Evolutionary conservation across 345 rosid genomes (phyloP), one percentile per base, ranked within the genome.

Genomic region (Passiflora organensis): DNA sequence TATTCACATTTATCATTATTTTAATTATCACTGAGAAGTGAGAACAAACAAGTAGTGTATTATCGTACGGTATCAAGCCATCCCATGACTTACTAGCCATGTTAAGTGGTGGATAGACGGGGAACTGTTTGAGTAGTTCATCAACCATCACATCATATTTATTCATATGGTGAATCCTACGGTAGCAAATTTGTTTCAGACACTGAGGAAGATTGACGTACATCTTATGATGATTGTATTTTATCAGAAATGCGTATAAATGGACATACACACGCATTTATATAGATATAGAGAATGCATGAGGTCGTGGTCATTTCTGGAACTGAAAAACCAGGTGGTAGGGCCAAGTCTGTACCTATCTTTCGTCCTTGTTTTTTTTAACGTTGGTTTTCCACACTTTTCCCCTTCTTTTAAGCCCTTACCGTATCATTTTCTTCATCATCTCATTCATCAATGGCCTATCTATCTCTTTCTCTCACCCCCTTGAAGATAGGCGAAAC

Each of bases 251-350:
- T 28, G 34, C 34, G 8, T 28, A 28, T 2, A 28, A 28, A 28
- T 28, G 34, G 34, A 28, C 34, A 28, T 28, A 28, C 34, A 28
- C 34, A 28, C 34, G 8, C 34, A 28, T 28, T 28, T 28, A 28
- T 28, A 49, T 16, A n/a, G n/a, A 34, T 15, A 72, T 20, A 68
- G 37, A 49, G 50, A 69, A 61, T 74, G 79, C 82, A 80, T 67
- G 78, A 72, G 67, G 74, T 77, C 80, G 85, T 74, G 85, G 85
- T 80, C 82, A 72, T 80, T 77, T 80, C 85, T 80, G 78, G 72
- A 72, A 69, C 63, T 66, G 76, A 59, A 66, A 63, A 61, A 61
- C 66, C 72, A 69, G 72, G 55, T 66, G 63, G 80, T 77, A 63
- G 79, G 78, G 74, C 24, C 73, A 34, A 44, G 53, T 45, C 71